Evolutionary conservation across 495 filamentous ascomycete species (phyloP), one percentile per base, ranked within the genome.

Genomic region (Haplographium delicatum): DNA sequence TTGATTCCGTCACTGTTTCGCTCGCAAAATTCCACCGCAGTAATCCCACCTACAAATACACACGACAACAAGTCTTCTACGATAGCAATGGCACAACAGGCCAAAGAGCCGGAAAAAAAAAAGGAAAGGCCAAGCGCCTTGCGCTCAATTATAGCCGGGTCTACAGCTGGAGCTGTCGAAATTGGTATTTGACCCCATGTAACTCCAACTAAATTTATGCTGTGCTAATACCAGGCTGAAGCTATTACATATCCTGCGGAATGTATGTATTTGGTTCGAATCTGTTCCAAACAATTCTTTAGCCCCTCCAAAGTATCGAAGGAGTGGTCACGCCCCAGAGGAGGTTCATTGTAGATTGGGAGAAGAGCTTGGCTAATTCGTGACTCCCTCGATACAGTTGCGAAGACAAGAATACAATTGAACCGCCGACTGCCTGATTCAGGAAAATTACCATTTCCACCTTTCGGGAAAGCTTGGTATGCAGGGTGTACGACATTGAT

Each of bases 211-310:
- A 15, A 16, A 24, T 11, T 22, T 54, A 34, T 26, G 31, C 26
- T 18, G 9, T 48, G 40, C 38, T 42, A 44, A 48, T 23, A 27
- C 1, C 5, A 38, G 30, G n/a, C 19, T 20, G 18, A 58, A 94
- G 83, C 89, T 50, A 96, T 98, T 60, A 96, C 93, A 48, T 98
- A 98, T 71, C 93, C 93, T 40, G 91, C 91, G 58, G 93, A 98
- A 68, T 98, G 86, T 91, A 79, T 58, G 74, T 61, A 37, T 26
- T 10, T 6, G 9, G n/a, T 24, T 25, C 22, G 18, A 46, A 18
- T 31, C 5, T 33, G 1, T 11, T 34, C 10, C 2, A 49, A 2
- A n/a, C n/a, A n/a, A 5, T 1, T 13, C 35, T 39, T 19, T 6
- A 4, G 1, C 35, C 13, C 22, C 26, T 50, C 23, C 16, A 31